A percentile compares a stretch with the other conserved stretches of the same genome.
Evolutionary conservation across 495 filamentous ascomycete species (phyloP).

Genomic region (Extremus antarcticus): DNA sequence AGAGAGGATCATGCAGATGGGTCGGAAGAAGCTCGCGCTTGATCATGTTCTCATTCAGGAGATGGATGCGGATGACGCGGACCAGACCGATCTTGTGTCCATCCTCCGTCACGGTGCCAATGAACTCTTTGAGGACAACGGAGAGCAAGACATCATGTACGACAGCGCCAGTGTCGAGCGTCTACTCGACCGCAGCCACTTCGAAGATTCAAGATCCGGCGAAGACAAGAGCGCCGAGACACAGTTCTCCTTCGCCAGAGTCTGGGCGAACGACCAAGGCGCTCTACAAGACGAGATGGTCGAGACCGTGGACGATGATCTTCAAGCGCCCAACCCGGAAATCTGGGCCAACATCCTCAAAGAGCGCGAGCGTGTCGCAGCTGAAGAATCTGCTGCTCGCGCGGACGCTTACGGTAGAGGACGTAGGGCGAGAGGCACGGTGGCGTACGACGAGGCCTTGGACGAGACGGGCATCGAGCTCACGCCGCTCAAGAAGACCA

Average conservation of each 20-base stretch:
- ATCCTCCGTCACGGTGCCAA: conserved; percentile 82
- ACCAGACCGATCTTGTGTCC: conserved; percentile 66
- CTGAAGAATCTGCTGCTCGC: conserved; percentile 50
- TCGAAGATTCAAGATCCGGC: conserved; percentile 57
- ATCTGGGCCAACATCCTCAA: conserved; percentile 84
- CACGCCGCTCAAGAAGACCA: conserved; percentile 4
- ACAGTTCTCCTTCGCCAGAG: conserved; percentile 79
- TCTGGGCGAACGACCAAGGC: conserved; percentile 78
- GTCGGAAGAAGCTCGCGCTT: conserved; percentile 86
- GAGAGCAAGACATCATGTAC: conserved; percentile 57
- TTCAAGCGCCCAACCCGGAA: conserved; percentile 39
- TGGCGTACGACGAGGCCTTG: conserved; percentile 20
- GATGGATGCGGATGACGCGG: conserved; percentile 69
- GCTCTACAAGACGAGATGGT: conserved; percentile 45
- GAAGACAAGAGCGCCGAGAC: conserved; percentile 53
- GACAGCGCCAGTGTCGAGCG: conserved; percentile 72
- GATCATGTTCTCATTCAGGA: conserved; percentile 89
- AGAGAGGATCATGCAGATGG: conserved; percentile 93
- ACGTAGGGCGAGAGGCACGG: conserved; percentile 47
- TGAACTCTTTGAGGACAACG: conserved; percentile 70
- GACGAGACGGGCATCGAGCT: conserved; percentile 13
- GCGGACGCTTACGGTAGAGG: conserved; percentile 71
- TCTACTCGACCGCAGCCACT: conserved; percentile 72
- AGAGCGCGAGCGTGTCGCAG: conserved; percentile 66
- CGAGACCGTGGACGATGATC: conserved; percentile 41